Evolutionary conservation across 306 rosid species (phyloP), one percentile per base, ranked within the genome.

Genomic region (Castanopsis chinensis): DNA sequence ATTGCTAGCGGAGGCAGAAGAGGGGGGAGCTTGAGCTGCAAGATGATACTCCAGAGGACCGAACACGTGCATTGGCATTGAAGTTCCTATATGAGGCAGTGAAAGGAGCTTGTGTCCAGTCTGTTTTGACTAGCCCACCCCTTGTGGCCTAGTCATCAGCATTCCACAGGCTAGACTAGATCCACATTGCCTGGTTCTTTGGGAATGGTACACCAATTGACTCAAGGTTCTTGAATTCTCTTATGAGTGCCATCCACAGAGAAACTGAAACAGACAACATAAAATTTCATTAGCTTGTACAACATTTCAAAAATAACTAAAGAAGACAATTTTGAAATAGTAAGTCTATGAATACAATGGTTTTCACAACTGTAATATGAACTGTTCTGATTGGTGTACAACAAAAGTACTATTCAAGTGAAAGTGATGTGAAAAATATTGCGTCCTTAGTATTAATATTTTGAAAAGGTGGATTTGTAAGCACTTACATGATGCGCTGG

Each of bases 61-160:
- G 88, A 0, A 88, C 86, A 63, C 97, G 90, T 0, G 91, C 87
- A 35, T 86, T 55, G 2, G 94, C 91, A 41, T 85, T 82, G 85
- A 87, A 91, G 21, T 89, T 91, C 7, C 90, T 85, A 60, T 88
- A 92, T 1, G 93, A 78, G 2, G 94, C 89, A 0, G 88, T 77
- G 81, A 90, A 92, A 0, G 97, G 93, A 5, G 93, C 94, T 23
- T 77, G 21, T 5, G 59, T 69, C 94, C 97, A 92, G 58, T 92
- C 90, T 2, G 97, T 86, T 55, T 90, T 92, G 5, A 90, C 92
- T 1, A 87, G 82, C 1, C 93, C 96, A 0, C 97, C 94, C 18
- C 94, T 91, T 1, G 96, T 93, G 3, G 97, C 97, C 97, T 92
- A 93, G 25, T 93, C 97, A 73, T 93, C 96, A 0, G 96, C 93